Percentiles rank a stretch among this genome's conserved stretches.
These are phyloP conservation scores for Aureobasidium sp. DNA, from an alignment of 2,329 filamentous ascomycete species.

Conservation along the genomic window DNA sequence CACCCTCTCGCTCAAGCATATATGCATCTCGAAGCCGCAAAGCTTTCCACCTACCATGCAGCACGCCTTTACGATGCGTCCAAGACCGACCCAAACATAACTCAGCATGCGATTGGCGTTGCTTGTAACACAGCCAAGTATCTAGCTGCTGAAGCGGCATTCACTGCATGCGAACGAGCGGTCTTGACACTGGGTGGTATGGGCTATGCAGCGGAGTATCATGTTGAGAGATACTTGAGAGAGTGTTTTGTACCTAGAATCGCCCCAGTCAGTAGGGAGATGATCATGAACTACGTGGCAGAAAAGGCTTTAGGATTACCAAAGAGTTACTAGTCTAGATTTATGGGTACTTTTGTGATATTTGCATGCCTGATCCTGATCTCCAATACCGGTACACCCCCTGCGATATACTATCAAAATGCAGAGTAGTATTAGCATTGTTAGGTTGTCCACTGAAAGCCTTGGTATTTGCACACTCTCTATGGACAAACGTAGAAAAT, in stretches of 20 bases:
- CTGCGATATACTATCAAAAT: too few species aligned
- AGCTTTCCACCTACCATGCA: constrained; percentile 53
- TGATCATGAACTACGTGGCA: constrained; percentile 2
- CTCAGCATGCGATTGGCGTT: constrained; percentile 41
- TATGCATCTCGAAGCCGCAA: constrained; percentile 54
- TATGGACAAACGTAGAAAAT: too few species aligned
- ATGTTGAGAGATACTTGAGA: constrained; percentile 52
- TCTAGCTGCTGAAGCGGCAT: constrained; percentile 52
- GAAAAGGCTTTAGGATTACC: constrained; percentile 52
- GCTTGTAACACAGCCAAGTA: constrained; percentile 51
- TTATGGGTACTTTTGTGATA: neutral
- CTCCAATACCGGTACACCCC: too few species aligned
- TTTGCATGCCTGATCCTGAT: too few species aligned
- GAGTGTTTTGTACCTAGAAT: constrained; percentile 52
- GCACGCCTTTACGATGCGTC: constrained; percentile 48
- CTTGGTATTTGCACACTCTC: too few species aligned
- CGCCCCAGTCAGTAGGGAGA: constrained; percentile 47
- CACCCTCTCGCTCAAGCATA: constrained; percentile 58
- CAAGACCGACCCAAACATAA: constrained; percentile 29
- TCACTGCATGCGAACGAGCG: constrained; percentile 51
- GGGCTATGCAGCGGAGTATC: constrained; percentile 55
- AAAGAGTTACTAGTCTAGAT: constrained; percentile 49
- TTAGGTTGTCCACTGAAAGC: too few species aligned
- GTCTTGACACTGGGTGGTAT: constrained; percentile 52
- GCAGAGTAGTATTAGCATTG: too few species aligned